A percentile compares a stretch with the other conserved stretches of the same genome.
Conservation (phyloP, 805 yeast species). For the Priceomyces fermenticarens region DNA sequence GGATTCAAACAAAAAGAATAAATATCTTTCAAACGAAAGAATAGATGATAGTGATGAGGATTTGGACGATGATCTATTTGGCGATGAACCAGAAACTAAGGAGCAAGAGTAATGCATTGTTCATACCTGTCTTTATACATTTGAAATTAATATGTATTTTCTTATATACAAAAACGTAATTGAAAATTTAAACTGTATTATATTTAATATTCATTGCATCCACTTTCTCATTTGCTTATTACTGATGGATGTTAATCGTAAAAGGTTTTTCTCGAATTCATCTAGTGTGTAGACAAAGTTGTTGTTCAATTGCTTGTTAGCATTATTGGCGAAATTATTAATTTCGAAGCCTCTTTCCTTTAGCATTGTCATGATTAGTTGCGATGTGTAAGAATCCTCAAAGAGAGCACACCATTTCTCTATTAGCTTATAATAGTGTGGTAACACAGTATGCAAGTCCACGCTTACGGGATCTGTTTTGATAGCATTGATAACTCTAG, state of each 20-base stretch:
- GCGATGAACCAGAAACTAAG: slow-evolving; percentile 18
- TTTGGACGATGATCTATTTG: slow-evolving; percentile 29
- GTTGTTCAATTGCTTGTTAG: slow-evolving; percentile 45
- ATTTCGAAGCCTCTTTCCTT: slow-evolving; percentile 67
- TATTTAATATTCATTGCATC: slow-evolving; percentile 16
- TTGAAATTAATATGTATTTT: too few relatives aligned
- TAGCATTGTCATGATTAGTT: slow-evolving; percentile 48
- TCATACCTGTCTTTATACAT: too few relatives aligned
- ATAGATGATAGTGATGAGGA: slow-evolving; percentile 51
- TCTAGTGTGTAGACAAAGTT: slow-evolving; percentile 67
- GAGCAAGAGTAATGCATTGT: background rate
- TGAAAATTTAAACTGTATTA: too few relatives aligned
- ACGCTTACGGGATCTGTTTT: slow-evolving; percentile 65
- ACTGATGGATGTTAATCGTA: slow-evolving; percentile 51
- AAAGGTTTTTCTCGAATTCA: slow-evolving; percentile 67
- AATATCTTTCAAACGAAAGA: slow-evolving; percentile 26
- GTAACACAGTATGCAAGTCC: slow-evolving; percentile 63
- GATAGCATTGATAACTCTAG: slow-evolving; percentile 74
- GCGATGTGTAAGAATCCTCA: slow-evolving; percentile 59
- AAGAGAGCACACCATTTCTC: slow-evolving; percentile 77
- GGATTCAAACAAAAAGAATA: slow-evolving; percentile 23
- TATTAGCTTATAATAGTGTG: slow-evolving; percentile 67
- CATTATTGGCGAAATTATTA: slow-evolving; percentile 63
- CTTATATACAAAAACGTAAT: too few relatives aligned
- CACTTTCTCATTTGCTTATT: slow-evolving; percentile 36